Conservation (phyloP, 1,284 basidiomycete species). For the Macrocybe sp. region DNA sequence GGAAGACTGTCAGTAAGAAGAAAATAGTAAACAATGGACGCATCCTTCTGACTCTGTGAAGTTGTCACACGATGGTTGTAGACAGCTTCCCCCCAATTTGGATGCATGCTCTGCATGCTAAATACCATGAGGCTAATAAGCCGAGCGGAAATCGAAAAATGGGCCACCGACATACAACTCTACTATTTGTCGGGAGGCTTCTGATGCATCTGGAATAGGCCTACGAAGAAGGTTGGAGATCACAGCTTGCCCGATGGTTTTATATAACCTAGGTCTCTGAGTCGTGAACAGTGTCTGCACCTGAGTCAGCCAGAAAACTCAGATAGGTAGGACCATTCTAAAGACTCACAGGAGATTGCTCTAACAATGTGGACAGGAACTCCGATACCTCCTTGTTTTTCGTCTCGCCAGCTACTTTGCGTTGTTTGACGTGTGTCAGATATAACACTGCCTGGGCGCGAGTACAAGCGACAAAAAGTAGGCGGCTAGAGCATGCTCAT, state of each 20-base stretch:
- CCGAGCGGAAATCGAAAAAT: neutral
- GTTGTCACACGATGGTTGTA: no score
- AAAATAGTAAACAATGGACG: no score
- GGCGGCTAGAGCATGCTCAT: constrained; percentile 41
- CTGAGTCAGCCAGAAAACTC: neutral
- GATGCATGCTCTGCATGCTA: no score
- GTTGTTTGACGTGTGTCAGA: constrained; percentile 42
- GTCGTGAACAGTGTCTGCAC: constrained; percentile 31
- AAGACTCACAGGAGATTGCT: constrained; percentile 31
- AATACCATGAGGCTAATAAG: neutral
- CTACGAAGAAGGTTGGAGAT: constrained; percentile 36
- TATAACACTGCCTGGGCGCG: constrained; percentile 79
- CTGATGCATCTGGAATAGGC: constrained; percentile 32
- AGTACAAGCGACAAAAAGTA: constrained; percentile 91
- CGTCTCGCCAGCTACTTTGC: constrained; percentile 49
- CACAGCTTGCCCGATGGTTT: constrained; percentile 25
- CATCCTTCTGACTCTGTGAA: no score
- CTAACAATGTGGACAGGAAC: constrained; percentile 38
- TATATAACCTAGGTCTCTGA: constrained; percentile 25
- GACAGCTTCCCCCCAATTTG: no score
- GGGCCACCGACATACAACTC: constrained; percentile 35
- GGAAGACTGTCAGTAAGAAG: no score
- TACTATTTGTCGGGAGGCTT: constrained; percentile 35
- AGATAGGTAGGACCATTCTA: neutral
- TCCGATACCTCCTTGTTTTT: constrained; percentile 39